Base-by-base conservation (phyloP, 2,329 filamentous ascomycete species). In the Alternaria gansuensis region DNA sequence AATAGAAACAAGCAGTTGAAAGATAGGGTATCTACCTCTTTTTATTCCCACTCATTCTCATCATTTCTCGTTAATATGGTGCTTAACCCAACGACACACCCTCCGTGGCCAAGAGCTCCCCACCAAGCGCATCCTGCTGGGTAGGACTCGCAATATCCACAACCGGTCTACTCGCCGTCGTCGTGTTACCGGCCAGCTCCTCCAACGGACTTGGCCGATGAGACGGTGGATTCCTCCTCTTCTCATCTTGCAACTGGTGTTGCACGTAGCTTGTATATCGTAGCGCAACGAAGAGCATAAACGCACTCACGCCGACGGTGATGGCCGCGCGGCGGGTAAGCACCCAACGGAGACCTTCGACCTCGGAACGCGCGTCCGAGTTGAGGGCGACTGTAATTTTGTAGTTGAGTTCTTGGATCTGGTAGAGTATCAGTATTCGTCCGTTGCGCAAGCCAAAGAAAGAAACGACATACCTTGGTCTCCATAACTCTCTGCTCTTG, bases 391-490 rank as follows among this genome's bases (percentile, higher is more conserved):
- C 92, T 23, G 91, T 96, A 77, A 99, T 98, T 76, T 96, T 95
- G 80, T 98, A 97, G 79, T 94, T 96, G 67, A 98, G 85, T 80
- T 97, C 90, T 82, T 97, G 93, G 63, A 97, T 93, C 84, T 92
- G 70, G 1, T 8, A 8, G 33, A 28, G 5, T n/a, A 21, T 54
- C 23, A 52, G 53, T 24, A 21, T 37, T 21, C 10, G 7, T 21
- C 5, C 1, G 9, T n/a, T 23, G 29, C 29, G 3, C 14, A 24
- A 4, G 10, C 6, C 26, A 45, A 2, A 8, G 26, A n/a, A 9
- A 23, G 36, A 2, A 10, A 34, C 31, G 37, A 14, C 54, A 21
- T 80, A 92, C 89, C 69, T 89, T 89, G 50, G 90, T 91, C 74
- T 98, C 94, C 72, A 91, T 90, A 6, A 84, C 84, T 73, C 93